Evolutionary conservation across 2,329 filamentous ascomycete genomes (phyloP).

Genomic region (Diaporthe ilicicola): DNA sequence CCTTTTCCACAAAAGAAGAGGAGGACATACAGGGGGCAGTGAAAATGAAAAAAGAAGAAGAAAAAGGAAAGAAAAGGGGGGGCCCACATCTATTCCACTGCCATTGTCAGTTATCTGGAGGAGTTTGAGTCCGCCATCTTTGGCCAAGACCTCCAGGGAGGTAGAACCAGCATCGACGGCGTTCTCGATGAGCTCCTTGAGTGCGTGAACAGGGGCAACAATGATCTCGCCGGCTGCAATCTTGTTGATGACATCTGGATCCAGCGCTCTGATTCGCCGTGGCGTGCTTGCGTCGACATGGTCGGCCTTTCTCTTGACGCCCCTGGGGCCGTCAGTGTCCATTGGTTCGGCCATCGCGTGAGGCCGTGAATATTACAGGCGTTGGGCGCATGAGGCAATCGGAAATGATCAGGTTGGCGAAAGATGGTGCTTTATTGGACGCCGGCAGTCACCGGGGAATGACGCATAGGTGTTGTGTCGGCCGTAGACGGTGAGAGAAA

Average conservation of each 20-base stretch:
- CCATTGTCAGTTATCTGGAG: constrained; percentile 98
- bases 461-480: neutral
- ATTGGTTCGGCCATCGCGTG: constrained; percentile 49
- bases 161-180: constrained; percentile 97
- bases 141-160: constrained; percentile 87
- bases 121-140: constrained; percentile 93
- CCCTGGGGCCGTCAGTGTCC: constrained; percentile 53
- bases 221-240: constrained; percentile 99
- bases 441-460: neutral
- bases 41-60: constrained; percentile 44
- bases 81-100: constrained; percentile 93
- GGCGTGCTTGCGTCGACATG: constrained; percentile 38
- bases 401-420: neutral
- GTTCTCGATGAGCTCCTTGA: constrained; percentile 98
- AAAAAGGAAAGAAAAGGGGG: too few relatives aligned
- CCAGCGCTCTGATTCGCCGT: constrained; percentile 71
- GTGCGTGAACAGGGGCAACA: constrained; percentile 91
- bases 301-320: constrained; percentile 60
- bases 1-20: neutral
- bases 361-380: neutral
- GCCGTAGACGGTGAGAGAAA: neutral
- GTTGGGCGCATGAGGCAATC: neutral
- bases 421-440: neutral
- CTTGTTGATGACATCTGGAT: constrained; percentile 95
- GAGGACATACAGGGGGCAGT: neutral